phyloP scores from a whole-genome alignment of 345 rosid genomes.

The Mallotus nudiflorus region DNA sequence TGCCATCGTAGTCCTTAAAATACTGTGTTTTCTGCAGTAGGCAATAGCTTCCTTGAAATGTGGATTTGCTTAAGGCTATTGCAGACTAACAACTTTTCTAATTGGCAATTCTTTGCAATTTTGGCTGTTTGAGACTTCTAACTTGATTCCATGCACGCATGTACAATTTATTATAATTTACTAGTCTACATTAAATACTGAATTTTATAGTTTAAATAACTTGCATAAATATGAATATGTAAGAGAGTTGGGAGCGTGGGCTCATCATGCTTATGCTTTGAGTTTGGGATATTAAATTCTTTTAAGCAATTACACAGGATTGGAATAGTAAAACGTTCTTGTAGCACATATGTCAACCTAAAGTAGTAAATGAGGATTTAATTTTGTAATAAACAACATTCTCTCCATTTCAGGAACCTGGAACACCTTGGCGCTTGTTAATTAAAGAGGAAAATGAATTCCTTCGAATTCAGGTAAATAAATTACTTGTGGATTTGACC shows the following conservation, averaged over 20 bases:
- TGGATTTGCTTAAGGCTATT: not conserved
- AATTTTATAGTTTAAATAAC: too few relatives aligned
- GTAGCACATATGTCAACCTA: not conserved
- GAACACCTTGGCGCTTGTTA: constrained; percentile 49
- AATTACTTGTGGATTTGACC: not conserved
- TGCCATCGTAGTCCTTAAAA: not conserved
- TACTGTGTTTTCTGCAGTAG: not conserved
- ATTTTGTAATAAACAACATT: not conserved
- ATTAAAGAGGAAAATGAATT: constrained; percentile 82
- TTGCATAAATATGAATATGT: too few relatives aligned
- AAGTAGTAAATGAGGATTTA: not conserved
- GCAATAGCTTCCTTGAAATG: not conserved
- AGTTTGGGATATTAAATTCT: not conserved
- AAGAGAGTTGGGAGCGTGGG: not conserved
- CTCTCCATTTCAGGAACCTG: constrained; percentile 42
- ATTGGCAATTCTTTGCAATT: not conserved
- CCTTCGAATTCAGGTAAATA: constrained; percentile 75
- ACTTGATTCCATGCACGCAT: not conserved
- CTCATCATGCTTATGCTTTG: not conserved
- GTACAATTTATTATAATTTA: too few relatives aligned
- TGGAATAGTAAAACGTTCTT: constrained; percentile 1
- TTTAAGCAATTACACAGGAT: not conserved
- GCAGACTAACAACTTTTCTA: too few relatives aligned
- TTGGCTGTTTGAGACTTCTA: not conserved
- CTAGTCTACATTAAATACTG: too few relatives aligned